Conservation (phyloP, 495 filamentous ascomycete genomes). For the Xylaria telfairii region DNA sequence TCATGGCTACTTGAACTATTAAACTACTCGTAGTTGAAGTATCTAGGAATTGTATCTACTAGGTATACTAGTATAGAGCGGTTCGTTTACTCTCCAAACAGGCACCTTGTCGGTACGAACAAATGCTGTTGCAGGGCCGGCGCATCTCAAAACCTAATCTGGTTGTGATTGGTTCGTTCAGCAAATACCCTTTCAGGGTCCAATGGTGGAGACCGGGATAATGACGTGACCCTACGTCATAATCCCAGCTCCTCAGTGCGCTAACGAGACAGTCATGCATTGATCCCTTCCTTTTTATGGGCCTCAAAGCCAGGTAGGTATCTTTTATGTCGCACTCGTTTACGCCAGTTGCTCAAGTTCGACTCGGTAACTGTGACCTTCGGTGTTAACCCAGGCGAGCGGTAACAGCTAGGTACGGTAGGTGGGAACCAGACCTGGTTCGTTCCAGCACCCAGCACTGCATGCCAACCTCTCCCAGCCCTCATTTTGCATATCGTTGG, state of each 20-base stretch:
- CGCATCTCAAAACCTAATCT: slow-evolving; percentile 6
- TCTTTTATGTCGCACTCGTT: background rate
- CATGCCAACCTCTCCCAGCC: background rate
- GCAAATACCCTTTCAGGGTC: slow-evolving; percentile 24
- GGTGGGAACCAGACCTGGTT: background rate
- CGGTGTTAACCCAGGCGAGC: background rate
- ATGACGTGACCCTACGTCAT: slow-evolving; percentile 25
- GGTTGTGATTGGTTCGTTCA: slow-evolving; percentile 3
- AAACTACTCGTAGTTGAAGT: background rate
- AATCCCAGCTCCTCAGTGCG: background rate
- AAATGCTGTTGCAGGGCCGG: background rate
- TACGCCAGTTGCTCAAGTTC: background rate
- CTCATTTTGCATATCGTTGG: background rate
- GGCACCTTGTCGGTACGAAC: background rate
- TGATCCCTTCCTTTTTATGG: background rate
- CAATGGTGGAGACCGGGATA: slow-evolving; percentile 1
- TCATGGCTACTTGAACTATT: background rate
- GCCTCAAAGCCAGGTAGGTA: background rate
- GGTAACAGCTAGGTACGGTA: background rate
- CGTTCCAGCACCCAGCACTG: background rate
- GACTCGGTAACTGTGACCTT: background rate
- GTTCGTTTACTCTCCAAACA: background rate
- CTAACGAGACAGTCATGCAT: slow-evolving; percentile 18
- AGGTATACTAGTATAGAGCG: background rate
- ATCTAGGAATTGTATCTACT: background rate